These are phyloP conservation scores for Debaryomycetaceae sp. DNA, from an alignment of 1,139 yeast genomes.

Conservation along the genomic window DNA sequence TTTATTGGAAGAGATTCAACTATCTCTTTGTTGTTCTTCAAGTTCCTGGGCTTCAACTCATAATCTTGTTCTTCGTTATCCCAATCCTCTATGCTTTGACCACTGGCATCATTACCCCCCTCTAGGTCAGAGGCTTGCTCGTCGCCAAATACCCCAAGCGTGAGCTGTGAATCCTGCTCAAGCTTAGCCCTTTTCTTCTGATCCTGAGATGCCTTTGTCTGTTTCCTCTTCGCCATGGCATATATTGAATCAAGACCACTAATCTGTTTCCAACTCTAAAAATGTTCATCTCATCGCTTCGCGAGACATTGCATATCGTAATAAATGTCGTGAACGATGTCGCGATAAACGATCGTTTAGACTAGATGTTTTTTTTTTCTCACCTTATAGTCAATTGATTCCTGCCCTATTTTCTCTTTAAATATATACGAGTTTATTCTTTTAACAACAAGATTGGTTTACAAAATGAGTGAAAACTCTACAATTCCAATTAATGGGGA, in stretches of 20 bases:
- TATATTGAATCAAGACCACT: not conserved
- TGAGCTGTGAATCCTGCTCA: slow-evolving; percentile 43
- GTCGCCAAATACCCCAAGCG: slow-evolving; percentile 39
- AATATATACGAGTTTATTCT: not conserved
- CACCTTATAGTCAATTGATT: not conserved
- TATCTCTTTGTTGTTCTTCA: slow-evolving; percentile 31
- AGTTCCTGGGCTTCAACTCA: slow-evolving; percentile 54
- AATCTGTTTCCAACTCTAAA: not conserved
- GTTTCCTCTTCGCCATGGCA: slow-evolving; percentile 47
- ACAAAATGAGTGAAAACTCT: slow-evolving; percentile 12
- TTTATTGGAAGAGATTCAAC: slow-evolving; percentile 84
- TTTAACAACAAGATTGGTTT: not conserved
- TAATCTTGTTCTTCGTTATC: slow-evolving; percentile 71
- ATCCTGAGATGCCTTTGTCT: slow-evolving; percentile 36
- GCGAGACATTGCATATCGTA: not conserved
- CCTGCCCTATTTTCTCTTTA: not conserved
- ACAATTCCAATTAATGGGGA: slow-evolving; percentile 12
- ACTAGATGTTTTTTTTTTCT: not conserved
- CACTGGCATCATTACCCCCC: slow-evolving; percentile 11
- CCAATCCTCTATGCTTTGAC: slow-evolving; percentile 23
- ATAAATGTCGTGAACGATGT: not conserved
- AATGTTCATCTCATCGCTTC: not conserved
- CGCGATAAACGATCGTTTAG: slow-evolving; percentile 4
- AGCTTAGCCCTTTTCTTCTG: slow-evolving; percentile 50
- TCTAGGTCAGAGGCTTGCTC: slow-evolving; percentile 16